phyloP scores from a whole-genome alignment of 805 yeast species.

The Spencermartinsiella europaea region DNA sequence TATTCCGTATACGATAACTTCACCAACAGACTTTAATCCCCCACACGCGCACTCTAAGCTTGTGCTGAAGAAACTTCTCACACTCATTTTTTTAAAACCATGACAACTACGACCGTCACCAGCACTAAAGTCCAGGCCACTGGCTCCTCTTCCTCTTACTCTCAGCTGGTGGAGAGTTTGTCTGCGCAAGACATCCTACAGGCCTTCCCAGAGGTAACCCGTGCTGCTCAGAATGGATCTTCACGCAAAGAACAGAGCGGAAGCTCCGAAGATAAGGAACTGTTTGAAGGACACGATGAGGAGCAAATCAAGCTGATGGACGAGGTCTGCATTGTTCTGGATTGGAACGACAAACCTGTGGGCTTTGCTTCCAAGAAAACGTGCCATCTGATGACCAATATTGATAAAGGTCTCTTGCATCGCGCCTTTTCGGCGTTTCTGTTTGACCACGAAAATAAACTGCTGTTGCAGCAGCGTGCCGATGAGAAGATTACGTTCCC shows the following conservation, averaged over 20 bases:
- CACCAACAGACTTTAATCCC: too few species aligned
- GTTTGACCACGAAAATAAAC: constrained; percentile 69
- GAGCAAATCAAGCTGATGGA: constrained; percentile 95
- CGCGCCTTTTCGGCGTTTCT: constrained; percentile 95
- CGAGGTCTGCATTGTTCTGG: constrained; percentile 90
- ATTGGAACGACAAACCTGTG: constrained; percentile 77
- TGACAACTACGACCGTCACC: neutral
- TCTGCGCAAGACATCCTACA: neutral
- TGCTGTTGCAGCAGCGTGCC: constrained; percentile 92
- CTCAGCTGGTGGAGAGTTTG: constrained; percentile 2
- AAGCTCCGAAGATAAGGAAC: constrained; percentile 23
- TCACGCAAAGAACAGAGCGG: neutral
- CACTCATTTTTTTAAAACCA: too few species aligned
- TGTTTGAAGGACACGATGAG: constrained; percentile 84
- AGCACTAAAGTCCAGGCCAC: neutral
- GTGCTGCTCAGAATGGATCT: constrained; percentile 2
- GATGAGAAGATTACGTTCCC: constrained; percentile 96
- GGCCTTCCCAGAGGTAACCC: constrained; percentile 4
- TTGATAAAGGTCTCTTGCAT: constrained; percentile 80
- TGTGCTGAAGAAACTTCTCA: too few species aligned
- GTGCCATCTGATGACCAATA: constrained; percentile 78
- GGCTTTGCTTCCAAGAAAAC: constrained; percentile 94
- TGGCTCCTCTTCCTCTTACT: neutral
- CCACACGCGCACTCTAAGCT: too few species aligned
- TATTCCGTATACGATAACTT: too few species aligned